These are phyloP conservation scores for Colletotrichum incanum DNA, from an alignment of 2,329 filamentous ascomycete genomes.

Conservation along the genomic window DNA sequence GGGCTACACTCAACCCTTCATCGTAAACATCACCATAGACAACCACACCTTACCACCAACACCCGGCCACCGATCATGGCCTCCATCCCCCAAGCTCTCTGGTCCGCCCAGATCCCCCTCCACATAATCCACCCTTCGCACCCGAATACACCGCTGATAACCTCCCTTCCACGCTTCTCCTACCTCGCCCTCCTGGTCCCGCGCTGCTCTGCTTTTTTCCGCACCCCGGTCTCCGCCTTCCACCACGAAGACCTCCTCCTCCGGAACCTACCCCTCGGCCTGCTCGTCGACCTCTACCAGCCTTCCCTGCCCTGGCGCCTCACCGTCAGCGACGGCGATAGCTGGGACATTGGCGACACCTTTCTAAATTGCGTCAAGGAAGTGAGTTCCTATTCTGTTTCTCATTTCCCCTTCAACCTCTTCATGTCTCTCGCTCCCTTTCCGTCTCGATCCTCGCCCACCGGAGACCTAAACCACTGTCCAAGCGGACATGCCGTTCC, in stretches of 20 bases:
- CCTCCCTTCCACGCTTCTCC: constrained; percentile 70
- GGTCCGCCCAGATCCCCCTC: constrained; percentile 69
- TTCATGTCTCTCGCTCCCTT: neutral
- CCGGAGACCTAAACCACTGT: neutral
- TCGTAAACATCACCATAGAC: neutral
- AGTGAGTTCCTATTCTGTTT: constrained; percentile 54
- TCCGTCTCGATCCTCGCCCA: neutral
- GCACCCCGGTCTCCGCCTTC: constrained; percentile 70
- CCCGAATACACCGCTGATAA: constrained; percentile 66
- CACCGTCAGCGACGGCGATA: constrained; percentile 67
- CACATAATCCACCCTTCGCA: constrained; percentile 67
- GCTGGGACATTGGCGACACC: constrained; percentile 74
- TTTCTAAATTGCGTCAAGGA: constrained; percentile 78
- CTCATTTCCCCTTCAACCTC: constrained; percentile 2
- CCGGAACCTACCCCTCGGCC: constrained; percentile 67
- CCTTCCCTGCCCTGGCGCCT: constrained; percentile 70
- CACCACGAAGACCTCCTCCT: constrained; percentile 70
- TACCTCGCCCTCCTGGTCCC: constrained; percentile 73
- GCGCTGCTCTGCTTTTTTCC: constrained; percentile 68
- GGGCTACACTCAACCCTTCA: no score
- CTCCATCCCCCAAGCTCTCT: constrained; percentile 64
- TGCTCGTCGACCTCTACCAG: constrained; percentile 72
- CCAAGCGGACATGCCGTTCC: neutral
- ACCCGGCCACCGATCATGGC: constrained; percentile 21
- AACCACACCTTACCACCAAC: neutral